Evolutionary conservation across 208 protist species (phyloP), one percentile per base, ranked within the genome.

Genomic region (Paratrypanosoma confusum): DNA sequence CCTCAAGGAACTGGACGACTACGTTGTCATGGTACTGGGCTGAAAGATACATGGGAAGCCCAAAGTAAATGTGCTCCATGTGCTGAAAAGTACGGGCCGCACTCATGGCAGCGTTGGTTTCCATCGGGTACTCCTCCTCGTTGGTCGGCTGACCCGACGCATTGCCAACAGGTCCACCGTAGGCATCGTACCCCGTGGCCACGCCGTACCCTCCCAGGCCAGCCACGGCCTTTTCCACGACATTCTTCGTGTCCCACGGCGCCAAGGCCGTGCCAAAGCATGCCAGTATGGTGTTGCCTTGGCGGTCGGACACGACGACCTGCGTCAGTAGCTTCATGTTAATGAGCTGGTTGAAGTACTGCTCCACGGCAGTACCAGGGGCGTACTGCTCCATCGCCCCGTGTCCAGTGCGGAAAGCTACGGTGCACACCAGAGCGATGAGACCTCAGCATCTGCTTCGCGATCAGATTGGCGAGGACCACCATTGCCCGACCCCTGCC

Each of bases 311-410:
- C 1, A 93, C 62, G 17, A 86, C 57, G 3, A 89, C 58, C 57
- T 89, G 77, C 1, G 80, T 68, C 8, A 90, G 48, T 5, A 90
- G 68, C 1, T 60, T 38, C 77, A 90, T 78, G 43, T 78, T 51
- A 6, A 87, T 82, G 38, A 93, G 80, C 42, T 86, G 71, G 40
- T 85, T 83, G 56, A 90, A 83, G 60, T 78, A 93, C 59, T 88
- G 75, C 75, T 87, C 74, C 36, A 93, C 57, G 3, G 73, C 77
- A 34, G 79, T 84, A 3, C 68, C 56, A 2, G 65, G 66, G 0
- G 17, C 64, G 24, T 82, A n/a, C n/a, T n/a, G n/a, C n/a, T n/a
- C 66, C 66, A 76, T 78, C 20, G 10, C 37, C 36, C n/a, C n/a
- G n/a, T n/a, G n/a, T n/a, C n/a, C n/a, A n/a, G n/a, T n/a, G n/a